These are phyloP conservation scores for Gracilaria caudata DNA, from an alignment of 23 red algal genomes.

Conservation along the genomic window DNA sequence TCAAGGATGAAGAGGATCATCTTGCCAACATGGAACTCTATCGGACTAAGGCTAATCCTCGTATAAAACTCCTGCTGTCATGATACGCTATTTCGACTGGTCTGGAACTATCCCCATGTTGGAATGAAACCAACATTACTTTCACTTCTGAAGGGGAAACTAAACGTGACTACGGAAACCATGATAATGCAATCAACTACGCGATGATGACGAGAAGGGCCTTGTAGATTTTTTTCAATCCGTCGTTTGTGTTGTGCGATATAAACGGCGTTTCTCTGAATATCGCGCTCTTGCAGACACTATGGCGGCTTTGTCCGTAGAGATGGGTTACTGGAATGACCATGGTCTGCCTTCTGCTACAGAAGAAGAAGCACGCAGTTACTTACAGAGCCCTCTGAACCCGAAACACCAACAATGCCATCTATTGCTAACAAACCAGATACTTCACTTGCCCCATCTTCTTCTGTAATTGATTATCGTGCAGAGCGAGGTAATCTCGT, in stretches of 20 bases:
- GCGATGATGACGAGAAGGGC: constrained; percentile 93
- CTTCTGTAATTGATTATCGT: background rate
- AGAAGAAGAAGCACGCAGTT: background rate
- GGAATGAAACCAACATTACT: constrained; percentile 42
- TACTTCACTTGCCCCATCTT: constrained; percentile 17
- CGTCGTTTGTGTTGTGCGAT: constrained; percentile 84
- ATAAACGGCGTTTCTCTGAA: constrained; percentile 68
- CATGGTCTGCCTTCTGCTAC: background rate
- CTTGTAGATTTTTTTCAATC: constrained; percentile 94
- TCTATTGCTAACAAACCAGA: background rate
- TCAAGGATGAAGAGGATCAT: constrained; percentile 57
- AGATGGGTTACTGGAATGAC: constrained; percentile 28
- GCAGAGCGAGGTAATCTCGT: background rate
- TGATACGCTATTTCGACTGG: constrained; percentile 80
- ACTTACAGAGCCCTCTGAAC: background rate
- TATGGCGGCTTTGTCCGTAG: constrained; percentile 61
- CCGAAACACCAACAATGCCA: constrained; percentile 18
- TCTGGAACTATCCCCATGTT: constrained; percentile 59
- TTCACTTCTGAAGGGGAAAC: constrained; percentile 81
- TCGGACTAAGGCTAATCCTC: constrained; percentile 32
- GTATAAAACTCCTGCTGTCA: constrained; percentile 73
- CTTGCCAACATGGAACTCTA: constrained; percentile 87
- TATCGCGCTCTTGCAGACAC: constrained; percentile 76
- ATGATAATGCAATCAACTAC: constrained; percentile 87
- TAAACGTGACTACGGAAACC: constrained; percentile 67